Percentiles rank a stretch among this genome's conserved stretches.
phyloP scores from a whole-genome alignment of 495 filamentous ascomycete species.

The Podospora tetraspora region DNA sequence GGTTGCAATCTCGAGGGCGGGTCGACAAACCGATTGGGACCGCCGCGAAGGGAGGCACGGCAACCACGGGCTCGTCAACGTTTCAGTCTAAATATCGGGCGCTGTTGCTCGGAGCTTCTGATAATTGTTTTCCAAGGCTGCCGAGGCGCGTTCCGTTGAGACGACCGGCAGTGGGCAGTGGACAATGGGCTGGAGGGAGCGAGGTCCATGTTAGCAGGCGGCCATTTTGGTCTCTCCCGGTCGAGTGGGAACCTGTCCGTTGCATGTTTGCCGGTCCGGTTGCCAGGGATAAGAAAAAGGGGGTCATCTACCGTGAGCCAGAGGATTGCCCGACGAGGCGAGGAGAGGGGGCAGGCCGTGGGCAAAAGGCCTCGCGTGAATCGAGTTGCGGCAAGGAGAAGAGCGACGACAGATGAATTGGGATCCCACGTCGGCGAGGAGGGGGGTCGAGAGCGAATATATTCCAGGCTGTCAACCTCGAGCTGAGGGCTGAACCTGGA shows the following conservation, averaged over 20 bases:
- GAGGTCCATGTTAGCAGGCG: slow-evolving; percentile 4
- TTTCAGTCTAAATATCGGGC: slow-evolving; percentile 10
- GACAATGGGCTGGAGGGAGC: slow-evolving; percentile 6
- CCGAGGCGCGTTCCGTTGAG: slow-evolving; percentile 2
- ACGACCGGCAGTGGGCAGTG: slow-evolving; percentile 3
- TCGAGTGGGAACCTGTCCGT: neutral
- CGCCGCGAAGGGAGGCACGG: neutral
- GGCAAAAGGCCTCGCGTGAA: slow-evolving; percentile 9
- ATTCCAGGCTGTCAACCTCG: slow-evolving; percentile 5
- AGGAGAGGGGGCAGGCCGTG: neutral
- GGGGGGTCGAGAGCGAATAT: slow-evolving; percentile 14
- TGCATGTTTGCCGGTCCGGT: neutral
- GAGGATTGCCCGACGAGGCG: slow-evolving; percentile 10
- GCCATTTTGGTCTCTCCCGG: slow-evolving; percentile 2
- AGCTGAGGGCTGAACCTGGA: slow-evolving; percentile 9
- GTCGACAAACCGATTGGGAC: slow-evolving; percentile 12
- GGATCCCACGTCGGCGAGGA: neutral
- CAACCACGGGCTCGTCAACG: slow-evolving; percentile 11
- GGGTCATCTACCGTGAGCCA: slow-evolving; percentile 9
- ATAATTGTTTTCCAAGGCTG: slow-evolving; percentile 3
- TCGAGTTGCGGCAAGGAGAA: slow-evolving; percentile 6
- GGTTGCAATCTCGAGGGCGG: slow-evolving; percentile 11
- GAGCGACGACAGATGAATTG: slow-evolving; percentile 4
- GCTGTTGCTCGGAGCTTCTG: neutral
- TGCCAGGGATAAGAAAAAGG: slow-evolving; percentile 9